A percentile compares a stretch with the other conserved stretches of the same genome.
Conservation (phyloP, 305 asterid genomes). For the Fraxinus xanthoxyloides region DNA sequence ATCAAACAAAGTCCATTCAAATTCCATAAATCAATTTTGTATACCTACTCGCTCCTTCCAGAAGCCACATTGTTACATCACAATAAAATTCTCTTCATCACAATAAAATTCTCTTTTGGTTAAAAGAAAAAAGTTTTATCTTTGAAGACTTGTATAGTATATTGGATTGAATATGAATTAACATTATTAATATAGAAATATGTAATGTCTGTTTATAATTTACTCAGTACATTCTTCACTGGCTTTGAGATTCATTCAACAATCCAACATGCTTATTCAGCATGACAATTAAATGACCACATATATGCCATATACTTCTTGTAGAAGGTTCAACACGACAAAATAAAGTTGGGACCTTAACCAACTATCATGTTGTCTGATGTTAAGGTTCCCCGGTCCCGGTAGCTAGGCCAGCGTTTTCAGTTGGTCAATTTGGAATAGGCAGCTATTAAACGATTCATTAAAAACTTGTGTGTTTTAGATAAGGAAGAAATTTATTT, state of each 20-base stretch:
- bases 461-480: not conserved
- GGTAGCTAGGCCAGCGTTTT: not conserved
- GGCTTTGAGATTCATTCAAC: not conserved
- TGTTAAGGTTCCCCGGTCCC: not conserved
- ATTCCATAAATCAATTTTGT: not conserved
- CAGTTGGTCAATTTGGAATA: not conserved
- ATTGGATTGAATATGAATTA: not conserved
- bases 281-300: not conserved
- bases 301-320: not conserved
- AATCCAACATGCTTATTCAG: not conserved
- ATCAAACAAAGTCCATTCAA: too few relatives aligned
- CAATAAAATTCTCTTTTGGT: not conserved
- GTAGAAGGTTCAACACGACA: conserved; percentile 2
- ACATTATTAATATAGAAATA: too few relatives aligned
- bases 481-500: not conserved
- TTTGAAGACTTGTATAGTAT: too few relatives aligned
- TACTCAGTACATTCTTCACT: not conserved
- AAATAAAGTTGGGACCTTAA: conserved; percentile 18
- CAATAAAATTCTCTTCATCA: too few relatives aligned
- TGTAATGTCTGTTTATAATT: too few relatives aligned
- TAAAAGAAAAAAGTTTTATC: not conserved
- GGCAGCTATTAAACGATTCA: too few relatives aligned
- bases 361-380: conserved; percentile 33
- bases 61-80: not conserved
- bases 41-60: not conserved